phyloP scores from a whole-genome alignment of 1,284 basidiomycete species.

The Coniferiporia sulphurascens region DNA sequence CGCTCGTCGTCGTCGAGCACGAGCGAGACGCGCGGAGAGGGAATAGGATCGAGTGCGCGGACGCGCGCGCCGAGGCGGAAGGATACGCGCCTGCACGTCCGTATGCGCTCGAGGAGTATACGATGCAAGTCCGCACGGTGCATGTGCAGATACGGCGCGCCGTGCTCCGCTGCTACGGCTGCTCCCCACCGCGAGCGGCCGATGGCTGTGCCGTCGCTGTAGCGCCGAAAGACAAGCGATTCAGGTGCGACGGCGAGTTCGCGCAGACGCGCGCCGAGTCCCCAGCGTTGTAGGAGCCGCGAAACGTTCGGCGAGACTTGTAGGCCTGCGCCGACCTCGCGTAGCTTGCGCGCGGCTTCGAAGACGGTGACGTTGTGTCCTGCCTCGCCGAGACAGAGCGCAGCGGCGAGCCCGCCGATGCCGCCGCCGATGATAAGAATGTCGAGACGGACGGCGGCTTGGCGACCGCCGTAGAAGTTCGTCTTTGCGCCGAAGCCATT shows the following conservation, averaged over 20 bases:
- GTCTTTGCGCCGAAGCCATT: background rate
- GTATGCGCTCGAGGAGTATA: slow-evolving; percentile 38
- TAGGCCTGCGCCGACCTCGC: slow-evolving; percentile 43
- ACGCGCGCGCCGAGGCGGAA: slow-evolving; percentile 39
- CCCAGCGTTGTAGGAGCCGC: slow-evolving; percentile 48
- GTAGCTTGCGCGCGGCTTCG: slow-evolving; percentile 24
- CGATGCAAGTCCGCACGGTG: slow-evolving; percentile 50
- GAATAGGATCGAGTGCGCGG: slow-evolving; percentile 33
- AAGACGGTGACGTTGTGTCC: slow-evolving; percentile 49
- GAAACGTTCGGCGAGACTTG: slow-evolving; percentile 45
- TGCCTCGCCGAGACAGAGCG: slow-evolving; percentile 40
- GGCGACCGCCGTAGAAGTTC: slow-evolving; percentile 26
- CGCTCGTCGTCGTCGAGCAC: slow-evolving; percentile 39
- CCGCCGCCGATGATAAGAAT: slow-evolving; percentile 48
- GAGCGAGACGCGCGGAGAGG: slow-evolving; percentile 24
- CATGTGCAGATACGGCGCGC: slow-evolving; percentile 50
- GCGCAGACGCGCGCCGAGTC: slow-evolving; percentile 38
- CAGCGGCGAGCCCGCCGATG: slow-evolving; percentile 45
- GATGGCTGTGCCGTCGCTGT: slow-evolving; percentile 38
- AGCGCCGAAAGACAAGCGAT: slow-evolving; percentile 41
- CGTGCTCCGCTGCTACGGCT: slow-evolving; percentile 35
- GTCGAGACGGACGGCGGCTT: slow-evolving; percentile 30
- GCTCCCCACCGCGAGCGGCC: slow-evolving; percentile 41
- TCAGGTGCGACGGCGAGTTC: slow-evolving; percentile 38
- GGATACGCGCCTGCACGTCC: slow-evolving; percentile 32